Base-by-base conservation (phyloP, 2,329 filamentous ascomycete species). In the Diaporthe batatas region DNA sequence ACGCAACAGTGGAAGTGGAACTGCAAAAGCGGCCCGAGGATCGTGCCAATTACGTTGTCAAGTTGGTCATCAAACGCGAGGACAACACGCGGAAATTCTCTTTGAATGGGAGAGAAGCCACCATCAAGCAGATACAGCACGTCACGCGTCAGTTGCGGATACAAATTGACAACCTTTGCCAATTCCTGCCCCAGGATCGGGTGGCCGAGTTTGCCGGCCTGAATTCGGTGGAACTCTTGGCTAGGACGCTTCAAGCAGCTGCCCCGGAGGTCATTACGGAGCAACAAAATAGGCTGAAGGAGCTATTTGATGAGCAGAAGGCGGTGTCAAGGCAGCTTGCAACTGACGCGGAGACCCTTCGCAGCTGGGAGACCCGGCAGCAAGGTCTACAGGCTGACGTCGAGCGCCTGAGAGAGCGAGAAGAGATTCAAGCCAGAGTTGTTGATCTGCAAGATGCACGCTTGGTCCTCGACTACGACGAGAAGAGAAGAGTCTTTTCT, bases 131-230 rank as follows among this genome's bases (percentile, higher is more conserved):
- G 4, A 87, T 98, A 8, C 87, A 92, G 77, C 83, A 86, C 12
- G 84, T 98, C 64, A 93, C 92, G 74, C 89, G 86, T 73, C 87
- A 87, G 12, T 91, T 97, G 78, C 92, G 92, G 64, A 98, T 99
- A 68, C 96, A 99, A 82, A 94, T 98, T 76, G 96, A 99, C 84
- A 99, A 99, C 77, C 87, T 99, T 2, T 99, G 96, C 81, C 96
- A 99, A 80, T 99, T 99, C 78, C 85, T 99, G 57, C 96, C 96
- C 0, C 96, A 99, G 81, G 96, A 99, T 80, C 93, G 95, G 77
- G 96, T 99, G 1, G 94, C 95, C 32, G 95, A 98, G 79, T 99
- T 99, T 80, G 94, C 96, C 6, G 92, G 90, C 6, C 89, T 97
- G 76, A 93, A 91, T 11, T 93, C 96, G 0, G 86, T 97, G 16